Percentiles rank a stretch among this genome's conserved stretches.
Conservation (phyloP, 2,329 filamentous ascomycete genomes). For the Aaosphaeria arxii region DNA sequence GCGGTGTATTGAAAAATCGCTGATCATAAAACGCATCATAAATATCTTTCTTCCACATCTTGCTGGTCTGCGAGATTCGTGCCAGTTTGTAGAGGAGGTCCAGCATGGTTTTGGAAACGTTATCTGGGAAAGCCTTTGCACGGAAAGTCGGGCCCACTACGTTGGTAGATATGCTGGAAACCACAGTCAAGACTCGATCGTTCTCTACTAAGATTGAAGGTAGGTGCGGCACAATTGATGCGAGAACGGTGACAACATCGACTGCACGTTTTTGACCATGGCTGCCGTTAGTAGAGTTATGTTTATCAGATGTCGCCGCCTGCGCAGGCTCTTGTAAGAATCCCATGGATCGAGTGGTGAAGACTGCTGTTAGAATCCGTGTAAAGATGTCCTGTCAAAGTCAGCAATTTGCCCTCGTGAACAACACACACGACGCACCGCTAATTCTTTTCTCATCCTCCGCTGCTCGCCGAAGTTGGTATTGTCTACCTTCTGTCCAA, state of each 20-base stretch:
- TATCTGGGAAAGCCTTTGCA: slow-evolving; percentile 83
- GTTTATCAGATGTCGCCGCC: slow-evolving; percentile 23
- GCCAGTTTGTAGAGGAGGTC: slow-evolving; percentile 73
- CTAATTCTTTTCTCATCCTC: slow-evolving; percentile 86
- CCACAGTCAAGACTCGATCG: slow-evolving; percentile 77
- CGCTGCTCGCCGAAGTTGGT: slow-evolving; percentile 95
- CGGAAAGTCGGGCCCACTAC: slow-evolving; percentile 79
- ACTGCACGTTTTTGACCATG: slow-evolving; percentile 40
- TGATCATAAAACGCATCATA: slow-evolving; percentile 87
- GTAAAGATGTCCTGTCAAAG: slow-evolving; percentile 74
- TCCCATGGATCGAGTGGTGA: slow-evolving; percentile 80
- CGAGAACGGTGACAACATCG: slow-evolving; percentile 77
- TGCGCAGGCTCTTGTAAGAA: slow-evolving; percentile 60
- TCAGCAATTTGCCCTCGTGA: slow-evolving; percentile 13
- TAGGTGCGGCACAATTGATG: slow-evolving; percentile 74
- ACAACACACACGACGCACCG: slow-evolving; percentile 60
- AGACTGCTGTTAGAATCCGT: slow-evolving; percentile 84
- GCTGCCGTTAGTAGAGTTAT: slow-evolving; percentile 28
- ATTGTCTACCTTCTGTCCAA: slow-evolving; percentile 95
- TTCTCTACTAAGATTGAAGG: slow-evolving; percentile 79
- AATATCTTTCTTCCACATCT: slow-evolving; percentile 90
- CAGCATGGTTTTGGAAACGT: slow-evolving; percentile 69
- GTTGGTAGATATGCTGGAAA: slow-evolving; percentile 76
- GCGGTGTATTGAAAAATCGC: slow-evolving; percentile 73
- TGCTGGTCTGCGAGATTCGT: slow-evolving; percentile 75